phyloP scores from a whole-genome alignment of 345 rosid species.

The Clarkia xantiana region DNA sequence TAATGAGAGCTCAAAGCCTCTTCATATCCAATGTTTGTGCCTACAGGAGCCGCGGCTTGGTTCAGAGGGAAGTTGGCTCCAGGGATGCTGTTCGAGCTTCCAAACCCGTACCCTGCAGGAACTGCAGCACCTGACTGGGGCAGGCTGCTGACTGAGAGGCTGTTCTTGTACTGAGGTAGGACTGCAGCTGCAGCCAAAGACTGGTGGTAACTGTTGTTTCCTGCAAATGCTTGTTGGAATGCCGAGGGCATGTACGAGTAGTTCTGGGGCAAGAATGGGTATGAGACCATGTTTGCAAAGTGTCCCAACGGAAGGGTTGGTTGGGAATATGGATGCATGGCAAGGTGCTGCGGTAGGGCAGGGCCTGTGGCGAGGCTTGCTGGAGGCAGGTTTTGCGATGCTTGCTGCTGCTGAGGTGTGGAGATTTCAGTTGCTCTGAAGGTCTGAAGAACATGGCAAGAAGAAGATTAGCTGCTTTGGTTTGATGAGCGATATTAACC shows the following conservation, averaged over 20 bases:
- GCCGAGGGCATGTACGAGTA: slow-evolving; percentile 86
- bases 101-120: slow-evolving; percentile 83
- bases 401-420: slow-evolving; percentile 36
- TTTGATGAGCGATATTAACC: too few relatives aligned
- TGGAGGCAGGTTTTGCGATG: slow-evolving; percentile 2
- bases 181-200: slow-evolving; percentile 46
- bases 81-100: slow-evolving; percentile 55
- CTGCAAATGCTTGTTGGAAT: slow-evolving; percentile 74
- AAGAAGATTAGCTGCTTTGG: slow-evolving; percentile 1
- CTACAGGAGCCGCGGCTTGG: slow-evolving; percentile 41
- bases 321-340: slow-evolving; percentile 84
- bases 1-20: slow-evolving; percentile 72
- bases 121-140: slow-evolving; percentile 65
- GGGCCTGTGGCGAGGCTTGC: slow-evolving; percentile 53
- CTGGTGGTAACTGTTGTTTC: slow-evolving; percentile 73
- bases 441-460: slow-evolving; percentile 23
- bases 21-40: slow-evolving; percentile 54
- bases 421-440: slow-evolving; percentile 49
- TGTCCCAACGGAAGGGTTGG: slow-evolving; percentile 74
- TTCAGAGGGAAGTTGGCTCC: slow-evolving; percentile 61
- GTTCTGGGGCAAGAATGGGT: slow-evolving; percentile 84
- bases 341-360: slow-evolving; percentile 67
- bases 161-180: slow-evolving; percentile 85
- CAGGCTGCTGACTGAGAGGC: slow-evolving; percentile 58
- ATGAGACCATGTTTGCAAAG: slow-evolving; percentile 76